Percentiles rank a stretch among this genome's conserved stretches.
Evolutionary conservation across 345 rosid genomes (phyloP).

Genomic region (Populus davidiana): DNA sequence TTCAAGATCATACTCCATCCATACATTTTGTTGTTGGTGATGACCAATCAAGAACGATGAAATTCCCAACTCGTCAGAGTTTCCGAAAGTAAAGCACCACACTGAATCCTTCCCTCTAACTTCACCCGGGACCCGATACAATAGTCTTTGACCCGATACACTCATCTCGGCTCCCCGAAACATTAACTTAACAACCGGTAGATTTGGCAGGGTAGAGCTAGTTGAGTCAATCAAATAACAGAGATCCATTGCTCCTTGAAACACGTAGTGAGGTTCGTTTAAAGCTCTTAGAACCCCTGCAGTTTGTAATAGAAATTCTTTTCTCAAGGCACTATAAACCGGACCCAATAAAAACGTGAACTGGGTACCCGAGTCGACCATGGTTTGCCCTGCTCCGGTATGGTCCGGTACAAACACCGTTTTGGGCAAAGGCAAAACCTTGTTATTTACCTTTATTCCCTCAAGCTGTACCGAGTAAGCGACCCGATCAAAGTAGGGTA

Average conservation of each 20-base stretch:
- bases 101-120: conserved; percentile 45
- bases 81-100: conserved; percentile 79
- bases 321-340: conserved; percentile 54
- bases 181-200: conserved; percentile 52
- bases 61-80: conserved; percentile 64
- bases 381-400: conserved; percentile 86
- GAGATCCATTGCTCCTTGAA: conserved; percentile 79
- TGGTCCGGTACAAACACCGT: conserved; percentile 61
- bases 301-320: conserved; percentile 54
- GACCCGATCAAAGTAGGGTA: conserved; percentile 65
- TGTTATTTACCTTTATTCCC: conserved; percentile 55
- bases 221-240: conserved; percentile 40
- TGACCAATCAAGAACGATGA: conserved; percentile 78
- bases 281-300: conserved; percentile 35
- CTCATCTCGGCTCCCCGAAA: conserved; percentile 69
- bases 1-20: conserved; percentile 78
- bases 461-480: conserved; percentile 68
- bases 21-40: conserved; percentile 75
- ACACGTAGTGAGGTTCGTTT: conserved; percentile 54
- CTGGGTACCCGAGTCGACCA: conserved; percentile 80
- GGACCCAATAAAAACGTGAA: conserved; percentile 65
- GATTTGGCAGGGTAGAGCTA: conserved; percentile 20
- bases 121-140: conserved; percentile 54
- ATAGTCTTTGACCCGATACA: conserved; percentile 52
- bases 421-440: conserved; percentile 43